phyloP scores from a whole-genome alignment of 1,139 yeast species.

The Scheffersomyces segobiensis region DNA sequence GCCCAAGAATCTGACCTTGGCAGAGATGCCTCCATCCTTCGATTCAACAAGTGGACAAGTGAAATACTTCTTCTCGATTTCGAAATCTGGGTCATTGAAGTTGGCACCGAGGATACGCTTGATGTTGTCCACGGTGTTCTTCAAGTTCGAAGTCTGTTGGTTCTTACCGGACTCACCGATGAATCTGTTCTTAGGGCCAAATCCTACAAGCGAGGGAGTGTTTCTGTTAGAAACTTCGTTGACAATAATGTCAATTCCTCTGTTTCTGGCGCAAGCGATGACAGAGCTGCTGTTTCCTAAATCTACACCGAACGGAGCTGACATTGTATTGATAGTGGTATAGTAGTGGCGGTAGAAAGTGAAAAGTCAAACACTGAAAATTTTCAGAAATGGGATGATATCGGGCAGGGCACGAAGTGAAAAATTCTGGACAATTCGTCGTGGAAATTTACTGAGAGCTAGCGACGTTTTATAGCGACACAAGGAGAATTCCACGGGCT shows the following conservation, averaged over 20 bases:
- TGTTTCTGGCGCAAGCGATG: slow-evolving; percentile 95
- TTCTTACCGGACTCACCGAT: slow-evolving; percentile 96
- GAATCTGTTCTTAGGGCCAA: slow-evolving; percentile 84
- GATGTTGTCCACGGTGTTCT: slow-evolving; percentile 92
- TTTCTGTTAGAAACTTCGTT: slow-evolving; percentile 98
- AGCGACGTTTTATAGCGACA: neutral
- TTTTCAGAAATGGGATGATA: neutral
- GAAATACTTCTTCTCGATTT: slow-evolving; percentile 71
- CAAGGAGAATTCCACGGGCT: neutral
- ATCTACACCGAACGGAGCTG: slow-evolving; percentile 96
- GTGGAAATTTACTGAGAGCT: neutral
- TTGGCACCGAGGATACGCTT: slow-evolving; percentile 87
- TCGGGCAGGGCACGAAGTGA: neutral
- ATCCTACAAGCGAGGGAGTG: slow-evolving; percentile 93
- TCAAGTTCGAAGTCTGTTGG: slow-evolving; percentile 93
- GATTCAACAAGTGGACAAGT: slow-evolving; percentile 69
- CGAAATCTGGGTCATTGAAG: slow-evolving; percentile 75
- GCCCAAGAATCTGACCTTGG: slow-evolving; percentile 83
- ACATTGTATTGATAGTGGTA: slow-evolving; percentile 26
- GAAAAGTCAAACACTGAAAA: neutral
- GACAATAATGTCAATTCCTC: slow-evolving; percentile 97
- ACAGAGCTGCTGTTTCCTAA: slow-evolving; percentile 94
- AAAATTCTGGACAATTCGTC: neutral
- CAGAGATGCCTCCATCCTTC: slow-evolving; percentile 74
- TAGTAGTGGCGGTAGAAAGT: neutral